phyloP scores from a whole-genome alignment of 106 monocot genomes.

The Dactylorhiza incarnata region DNA sequence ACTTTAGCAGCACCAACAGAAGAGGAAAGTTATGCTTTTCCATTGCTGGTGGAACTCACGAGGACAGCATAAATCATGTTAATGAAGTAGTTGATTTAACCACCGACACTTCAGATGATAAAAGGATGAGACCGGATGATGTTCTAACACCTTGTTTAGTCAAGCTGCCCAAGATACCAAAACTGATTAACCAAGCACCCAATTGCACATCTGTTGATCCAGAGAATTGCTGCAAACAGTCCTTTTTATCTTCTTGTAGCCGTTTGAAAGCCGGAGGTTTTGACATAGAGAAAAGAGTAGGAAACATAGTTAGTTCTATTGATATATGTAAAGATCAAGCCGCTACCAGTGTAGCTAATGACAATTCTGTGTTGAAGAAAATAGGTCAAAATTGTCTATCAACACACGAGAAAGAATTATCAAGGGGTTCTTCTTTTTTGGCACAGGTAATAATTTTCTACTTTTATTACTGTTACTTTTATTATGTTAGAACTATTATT shows the following conservation, averaged over 20 bases:
- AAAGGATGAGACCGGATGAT: constrained; percentile 8
- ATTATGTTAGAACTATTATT: not conserved
- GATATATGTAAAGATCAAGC: constrained; percentile 4
- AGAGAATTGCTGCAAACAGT: constrained; percentile 11
- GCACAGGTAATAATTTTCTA: constrained; percentile 33
- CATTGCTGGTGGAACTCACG: constrained; percentile 9
- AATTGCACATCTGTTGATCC: not conserved
- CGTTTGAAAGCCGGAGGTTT: constrained; percentile 7
- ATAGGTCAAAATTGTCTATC: constrained; percentile 9
- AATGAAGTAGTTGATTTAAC: constrained; percentile 47
- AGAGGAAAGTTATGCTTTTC: constrained; percentile 14
- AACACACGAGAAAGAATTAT: constrained; percentile 16
- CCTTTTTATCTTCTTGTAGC: constrained; percentile 7
- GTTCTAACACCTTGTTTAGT: constrained; percentile 14
- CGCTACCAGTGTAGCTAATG: not conserved
- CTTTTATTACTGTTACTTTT: not conserved
- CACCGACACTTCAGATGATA: constrained; percentile 12
- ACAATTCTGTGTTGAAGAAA: constrained; percentile 4
- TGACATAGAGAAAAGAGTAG: constrained; percentile 1
- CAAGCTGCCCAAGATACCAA: constrained; percentile 29
- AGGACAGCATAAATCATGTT: constrained; percentile 8
- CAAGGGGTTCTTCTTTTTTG: constrained; percentile 67
- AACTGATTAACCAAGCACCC: constrained; percentile 4
- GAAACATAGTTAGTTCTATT: constrained; percentile 7
- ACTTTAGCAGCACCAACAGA: constrained; percentile 1